These are phyloP conservation scores for Hymenochaete sp. DNA, from an alignment of 1,284 basidiomycete genomes.

Conservation along the genomic window DNA sequence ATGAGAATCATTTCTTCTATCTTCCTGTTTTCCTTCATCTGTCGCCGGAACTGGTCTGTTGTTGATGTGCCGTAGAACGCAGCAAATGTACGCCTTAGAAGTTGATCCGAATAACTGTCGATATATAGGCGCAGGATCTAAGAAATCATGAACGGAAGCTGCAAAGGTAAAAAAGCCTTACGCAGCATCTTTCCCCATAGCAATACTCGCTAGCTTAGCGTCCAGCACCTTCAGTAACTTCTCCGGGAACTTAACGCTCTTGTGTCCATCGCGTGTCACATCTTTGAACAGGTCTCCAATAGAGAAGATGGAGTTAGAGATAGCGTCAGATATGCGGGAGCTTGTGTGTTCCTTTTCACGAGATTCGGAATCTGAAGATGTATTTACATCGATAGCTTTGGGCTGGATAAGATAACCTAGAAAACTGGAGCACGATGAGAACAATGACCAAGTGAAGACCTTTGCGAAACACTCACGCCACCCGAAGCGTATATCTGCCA, in stretches of 20 bases:
- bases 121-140: slow-evolving; percentile 1
- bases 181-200: slow-evolving; percentile 84
- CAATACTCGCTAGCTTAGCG: slow-evolving; percentile 78
- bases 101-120: slow-evolving; percentile 77
- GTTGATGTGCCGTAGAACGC: slow-evolving; percentile 87
- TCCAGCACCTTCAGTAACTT: slow-evolving; percentile 85
- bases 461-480: slow-evolving; percentile 48
- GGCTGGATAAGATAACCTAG: slow-evolving; percentile 62
- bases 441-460: slow-evolving; percentile 13
- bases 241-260: slow-evolving; percentile 87
- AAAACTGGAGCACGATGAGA: slow-evolving; percentile 35
- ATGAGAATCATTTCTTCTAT: slow-evolving; percentile 95
- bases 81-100: slow-evolving; percentile 81
- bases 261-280: slow-evolving; percentile 55
- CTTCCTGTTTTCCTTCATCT: slow-evolving; percentile 93
- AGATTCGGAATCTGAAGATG: slow-evolving; percentile 32
- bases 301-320: slow-evolving; percentile 66
- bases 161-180: slow-evolving; percentile 33
- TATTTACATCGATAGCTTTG: slow-evolving; percentile 39
- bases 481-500: slow-evolving; percentile 65
- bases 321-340: slow-evolving; percentile 54
- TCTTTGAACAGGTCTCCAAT: slow-evolving; percentile 80
- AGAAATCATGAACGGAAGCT: not conserved
- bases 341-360: slow-evolving; percentile 51
- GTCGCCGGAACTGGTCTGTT: slow-evolving; percentile 73